Base-by-base conservation (phyloP, 129 eudicot species). In the Artemisia annua region DNA sequence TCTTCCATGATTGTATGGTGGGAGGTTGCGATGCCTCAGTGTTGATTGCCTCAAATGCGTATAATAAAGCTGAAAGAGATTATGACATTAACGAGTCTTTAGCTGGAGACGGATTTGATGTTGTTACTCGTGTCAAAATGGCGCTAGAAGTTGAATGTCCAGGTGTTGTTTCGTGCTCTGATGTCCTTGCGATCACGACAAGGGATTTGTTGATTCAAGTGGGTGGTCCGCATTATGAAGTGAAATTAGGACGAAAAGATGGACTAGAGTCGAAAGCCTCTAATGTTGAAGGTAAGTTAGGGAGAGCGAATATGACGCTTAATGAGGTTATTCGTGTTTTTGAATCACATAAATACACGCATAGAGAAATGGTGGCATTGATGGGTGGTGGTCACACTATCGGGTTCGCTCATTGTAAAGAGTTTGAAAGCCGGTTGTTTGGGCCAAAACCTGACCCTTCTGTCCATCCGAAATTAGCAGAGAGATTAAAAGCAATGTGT, bases 1-100 rank as follows among this genome's bases (percentile, higher is more conserved):
- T 85, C 81, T 85, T 88, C 84, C 96, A 88, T 28, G 96, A 88
- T 54, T 88, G 96, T 74, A 83, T 88, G 90, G 86, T 88, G 1
- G 81, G 71, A 0, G 96, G 96, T 35, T 88, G 96, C 19, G 96
- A 88, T 66, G 89, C 83, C 8, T 88, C 91, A 18, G 84, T 87
- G 70, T 81, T 88, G 26, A 66, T 89, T 44, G 39, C 83, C 52
- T 82, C 96, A 69, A 86, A 76, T 46, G 65, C 85, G 0, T 80
- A 79, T 55, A 75, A 84, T 56, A 79, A 81, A 22, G 78, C 96
- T 1, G 96, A 89, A 58, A 62, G 76, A 10, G 91, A 89, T 13
- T 54, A 52, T 1, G 96, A 89, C 48, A 77, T 89, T 54, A 89
- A 89, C 81, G 75, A 66, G 11, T 79, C 89, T 2, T 81, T 89